Base-by-base conservation (phyloP, 2,329 filamentous ascomycete species). In the Emericellopsis atlantica region DNA sequence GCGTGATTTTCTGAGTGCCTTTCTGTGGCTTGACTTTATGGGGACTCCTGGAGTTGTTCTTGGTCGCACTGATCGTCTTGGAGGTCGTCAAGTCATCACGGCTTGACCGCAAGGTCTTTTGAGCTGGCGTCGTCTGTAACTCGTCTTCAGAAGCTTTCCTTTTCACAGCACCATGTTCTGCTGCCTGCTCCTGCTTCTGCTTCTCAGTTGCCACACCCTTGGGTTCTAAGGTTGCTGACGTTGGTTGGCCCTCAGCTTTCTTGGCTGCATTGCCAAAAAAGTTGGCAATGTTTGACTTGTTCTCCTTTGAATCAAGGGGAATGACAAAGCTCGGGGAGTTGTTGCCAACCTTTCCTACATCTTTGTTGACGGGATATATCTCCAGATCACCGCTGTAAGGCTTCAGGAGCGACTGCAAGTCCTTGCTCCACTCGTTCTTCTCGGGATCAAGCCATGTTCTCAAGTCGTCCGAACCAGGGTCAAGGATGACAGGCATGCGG, bases 261-360 rank as follows among this genome's bases (percentile, higher is more conserved):
- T 70, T 54, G n/a, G 58, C 49, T 6, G 59, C 68, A 34, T 77
- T 83, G 7, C 72, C 72, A 54, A 96, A 96, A 66, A 95, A 95
- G 52, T 95, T 95, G 36, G 84, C 84, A 58, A 96, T 96, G 49
- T 92, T 95, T 39, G 73, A 79, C 64, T 93, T 95, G 59, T 95
- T 95, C 52, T 89, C 84, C 48, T 77, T 80, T 60, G 84, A 93
- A 51, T 84, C 74, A 29, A 95, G 64, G 0, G 90, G 90, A 2
- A 95, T 67, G 36, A 95, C 72, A 53, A 95, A 95, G 1, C 72
- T 74, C 0, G 86, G 79, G 16, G 84, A 93, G 57, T 94, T 84
- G 50, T 94, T 95, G 6, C 90, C 89, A 0, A 95, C 89, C 62
- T 95, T 96, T 1, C 89, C 89, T 0, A 96, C 90, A 4, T 92